Evolutionary conservation across 2,329 filamentous ascomycete genomes (phyloP), one percentile per base, ranked within the genome.

Genomic region (Colletotrichum sp.): DNA sequence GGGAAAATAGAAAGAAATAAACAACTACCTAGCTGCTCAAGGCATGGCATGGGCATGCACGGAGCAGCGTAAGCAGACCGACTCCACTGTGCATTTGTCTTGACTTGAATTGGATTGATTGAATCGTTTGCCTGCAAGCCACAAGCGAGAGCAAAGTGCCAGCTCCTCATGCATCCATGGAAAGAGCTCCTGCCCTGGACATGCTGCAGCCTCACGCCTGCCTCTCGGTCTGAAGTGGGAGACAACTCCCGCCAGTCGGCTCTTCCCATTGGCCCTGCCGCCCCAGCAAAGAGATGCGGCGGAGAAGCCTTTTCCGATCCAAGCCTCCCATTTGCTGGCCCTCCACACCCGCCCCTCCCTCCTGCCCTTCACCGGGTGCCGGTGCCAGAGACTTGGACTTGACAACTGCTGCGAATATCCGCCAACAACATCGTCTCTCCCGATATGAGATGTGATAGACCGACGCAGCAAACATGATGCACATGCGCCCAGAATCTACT

Each of bases 371-470:
- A 69, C 74, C 74, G 70, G 70, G 74, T 76, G 74, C 74, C 74
- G 70, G 74, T 76, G 74, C 74, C 74, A 69, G 68, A 76, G 74
- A 76, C 48, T 65, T 60, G 74, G 74, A 73, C 74, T 69, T 74
- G 70, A 30, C 70, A 66, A 73, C 48, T 74, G 58, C 74, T 76
- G 74, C 70, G 48, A 76, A 74, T 61, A 69, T 74, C 74, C 74
- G 74, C 74, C 74, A 55, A 76, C 74, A 55, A 76, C 70, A 32
- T 73, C 70, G 28, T 48, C 48, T 62, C 43, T 12, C n/a, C 74
- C 65, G 65, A 76, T 69, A 27, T 74, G 74, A 76, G 27, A 74
- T 76, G 48, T 76, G 74, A 76, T 28, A 56, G 48, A 65, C 12
- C 28, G 65, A 70, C 64, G 64, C 67, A 52, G 68, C 70, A 60